Percentiles rank a stretch among this genome's conserved stretches.
phyloP scores from a whole-genome alignment of 305 asterid species.

The Fraxinus nigra region DNA sequence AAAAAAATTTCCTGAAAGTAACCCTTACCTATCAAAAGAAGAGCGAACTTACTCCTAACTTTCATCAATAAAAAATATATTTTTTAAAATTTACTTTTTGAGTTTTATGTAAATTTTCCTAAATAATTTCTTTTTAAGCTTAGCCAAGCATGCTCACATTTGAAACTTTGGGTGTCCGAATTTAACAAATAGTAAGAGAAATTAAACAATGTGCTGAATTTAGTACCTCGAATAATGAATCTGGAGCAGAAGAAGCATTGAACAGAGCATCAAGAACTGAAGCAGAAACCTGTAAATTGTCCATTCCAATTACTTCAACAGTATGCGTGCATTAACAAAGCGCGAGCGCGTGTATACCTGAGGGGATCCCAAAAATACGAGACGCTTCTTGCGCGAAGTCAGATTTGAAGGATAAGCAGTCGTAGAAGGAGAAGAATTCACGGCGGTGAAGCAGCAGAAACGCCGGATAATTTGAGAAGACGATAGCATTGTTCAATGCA shows the following conservation, averaged over 20 bases:
- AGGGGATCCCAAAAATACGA: slow-evolving; percentile 86
- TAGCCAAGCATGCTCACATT: neutral
- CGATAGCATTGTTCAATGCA: slow-evolving; percentile 38
- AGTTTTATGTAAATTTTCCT: neutral
- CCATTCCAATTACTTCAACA: neutral
- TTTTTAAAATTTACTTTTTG: neutral
- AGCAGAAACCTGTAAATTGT: slow-evolving; percentile 59
- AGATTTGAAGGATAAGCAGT: slow-evolving; percentile 21
- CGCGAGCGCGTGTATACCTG: slow-evolving; percentile 35
- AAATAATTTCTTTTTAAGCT: neutral
- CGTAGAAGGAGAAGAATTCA: slow-evolving; percentile 43
- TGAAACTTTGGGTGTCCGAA: neutral
- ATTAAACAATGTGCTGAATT: neutral
- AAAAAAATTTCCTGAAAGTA: neutral
- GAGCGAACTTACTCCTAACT: neutral
- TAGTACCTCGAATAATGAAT: slow-evolving; percentile 66
- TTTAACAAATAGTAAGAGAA: neutral
- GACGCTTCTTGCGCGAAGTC: slow-evolving; percentile 58
- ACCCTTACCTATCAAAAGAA: neutral
- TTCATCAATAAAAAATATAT: neutral
- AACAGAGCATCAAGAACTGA: slow-evolving; percentile 75
- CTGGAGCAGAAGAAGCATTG: slow-evolving; percentile 65
- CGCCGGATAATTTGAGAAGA: slow-evolving; percentile 78
- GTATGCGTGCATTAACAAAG: neutral
- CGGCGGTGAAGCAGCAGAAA: slow-evolving; percentile 58